A percentile compares a stretch with the other conserved stretches of the same genome.
Conservation (phyloP, 31 red algal genomes). For the Odonthalia washingtoniensis region DNA sequence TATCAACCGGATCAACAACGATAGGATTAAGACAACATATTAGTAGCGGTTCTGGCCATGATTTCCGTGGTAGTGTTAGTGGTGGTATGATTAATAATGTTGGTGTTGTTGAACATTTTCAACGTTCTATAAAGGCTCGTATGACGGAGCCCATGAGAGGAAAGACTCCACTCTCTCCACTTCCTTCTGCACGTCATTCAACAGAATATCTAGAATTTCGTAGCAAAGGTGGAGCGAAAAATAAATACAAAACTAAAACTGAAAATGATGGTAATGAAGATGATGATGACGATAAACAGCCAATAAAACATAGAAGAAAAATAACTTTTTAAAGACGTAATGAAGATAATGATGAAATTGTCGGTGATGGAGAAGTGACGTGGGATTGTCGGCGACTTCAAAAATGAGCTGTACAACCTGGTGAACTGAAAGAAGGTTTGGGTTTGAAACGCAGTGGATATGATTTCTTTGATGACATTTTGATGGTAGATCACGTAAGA, state of each 20-base stretch:
- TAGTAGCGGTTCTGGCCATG: no score
- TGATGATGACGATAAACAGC: no score
- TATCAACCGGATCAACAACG: no score
- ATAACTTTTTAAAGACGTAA: no score
- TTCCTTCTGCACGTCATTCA: neutral
- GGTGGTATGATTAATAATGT: no score
- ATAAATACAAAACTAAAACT: neutral
- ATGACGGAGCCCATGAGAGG: neutral
- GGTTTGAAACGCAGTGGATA: neutral
- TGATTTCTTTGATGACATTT: no score
- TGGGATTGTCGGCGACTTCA: neutral
- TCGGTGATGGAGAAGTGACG: neutral
- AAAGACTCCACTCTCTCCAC: neutral
- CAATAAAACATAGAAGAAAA: no score
- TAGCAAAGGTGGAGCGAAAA: neutral
- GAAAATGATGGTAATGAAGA: neutral
- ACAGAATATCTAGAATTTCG: neutral
- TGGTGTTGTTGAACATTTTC: neutral
- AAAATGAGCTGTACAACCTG: neutral
- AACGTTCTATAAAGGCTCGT: neutral
- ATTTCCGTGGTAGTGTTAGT: no score
- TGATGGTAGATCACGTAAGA: no score
- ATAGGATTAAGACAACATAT: no score
- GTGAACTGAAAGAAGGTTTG: neutral
- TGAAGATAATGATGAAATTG: neutral